Conservation (phyloP, 352 stramenopile genomes). For the Phytophthora pistaciae region DNA sequence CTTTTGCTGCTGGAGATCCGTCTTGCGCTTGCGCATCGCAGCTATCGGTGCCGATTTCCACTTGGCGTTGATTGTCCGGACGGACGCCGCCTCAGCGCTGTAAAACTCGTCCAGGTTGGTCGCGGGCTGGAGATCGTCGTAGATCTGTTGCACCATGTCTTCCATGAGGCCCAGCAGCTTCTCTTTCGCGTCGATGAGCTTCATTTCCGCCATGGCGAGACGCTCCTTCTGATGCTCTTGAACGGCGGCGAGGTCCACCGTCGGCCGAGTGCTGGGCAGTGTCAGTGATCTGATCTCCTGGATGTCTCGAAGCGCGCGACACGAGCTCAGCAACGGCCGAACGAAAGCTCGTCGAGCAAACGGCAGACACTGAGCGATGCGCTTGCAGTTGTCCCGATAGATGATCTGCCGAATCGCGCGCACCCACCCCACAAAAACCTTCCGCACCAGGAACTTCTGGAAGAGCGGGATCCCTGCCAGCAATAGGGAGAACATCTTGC, state of each 20-base stretch:
- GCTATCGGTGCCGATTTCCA: constrained; percentile 75
- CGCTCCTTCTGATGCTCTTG: constrained; percentile 61
- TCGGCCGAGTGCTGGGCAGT: constrained; percentile 40
- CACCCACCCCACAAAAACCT: constrained; percentile 64
- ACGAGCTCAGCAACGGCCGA: constrained; percentile 49
- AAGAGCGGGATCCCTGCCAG: constrained; percentile 78
- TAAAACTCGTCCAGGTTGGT: constrained; percentile 67
- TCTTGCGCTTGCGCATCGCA: constrained; percentile 46
- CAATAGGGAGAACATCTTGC: constrained; percentile 77
- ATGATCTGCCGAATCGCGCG: constrained; percentile 45
- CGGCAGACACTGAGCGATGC: constrained; percentile 43
- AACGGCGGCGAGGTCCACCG: constrained; percentile 43
- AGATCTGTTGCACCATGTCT: constrained; percentile 59
- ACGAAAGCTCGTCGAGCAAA: constrained; percentile 51
- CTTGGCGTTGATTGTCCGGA: constrained; percentile 59
- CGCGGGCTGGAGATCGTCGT: constrained; percentile 45
- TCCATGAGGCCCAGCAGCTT: constrained; percentile 59
- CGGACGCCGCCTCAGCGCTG: constrained; percentile 41
- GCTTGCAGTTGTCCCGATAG: constrained; percentile 52
- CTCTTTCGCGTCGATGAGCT: constrained; percentile 75
- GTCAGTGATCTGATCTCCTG: constrained; percentile 52
- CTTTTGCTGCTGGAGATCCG: constrained; percentile 44
- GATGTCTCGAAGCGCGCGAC: constrained; percentile 45
- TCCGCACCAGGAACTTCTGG: constrained; percentile 74
- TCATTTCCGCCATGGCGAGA: constrained; percentile 52